Evolutionary conservation across 805 yeast genomes (phyloP).

Genomic region (Vanderwaltozyma yarrowii): DNA sequence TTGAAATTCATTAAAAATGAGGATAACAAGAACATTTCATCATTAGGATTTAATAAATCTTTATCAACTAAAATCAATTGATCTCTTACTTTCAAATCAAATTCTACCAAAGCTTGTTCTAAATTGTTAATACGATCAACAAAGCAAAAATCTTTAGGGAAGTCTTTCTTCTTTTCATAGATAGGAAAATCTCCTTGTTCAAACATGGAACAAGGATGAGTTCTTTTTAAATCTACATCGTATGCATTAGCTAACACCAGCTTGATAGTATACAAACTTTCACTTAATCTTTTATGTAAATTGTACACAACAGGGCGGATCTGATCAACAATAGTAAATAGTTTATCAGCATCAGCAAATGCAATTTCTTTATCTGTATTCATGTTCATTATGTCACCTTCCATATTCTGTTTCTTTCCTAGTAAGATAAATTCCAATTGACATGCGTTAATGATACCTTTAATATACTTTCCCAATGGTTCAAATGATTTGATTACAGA

Average conservation of each 20-base stretch:
- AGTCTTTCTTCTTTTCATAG: conserved; percentile 9
- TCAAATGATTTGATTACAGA: conserved; percentile 28
- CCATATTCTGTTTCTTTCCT: conserved; percentile 13
- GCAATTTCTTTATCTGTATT: conserved; percentile 27
- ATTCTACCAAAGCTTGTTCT: conserved; percentile 25
- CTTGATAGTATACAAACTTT: conserved; percentile 27
- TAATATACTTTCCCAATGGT: conserved; percentile 27
- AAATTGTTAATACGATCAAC: conserved; percentile 18
- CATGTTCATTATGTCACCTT: conserved; percentile 5
- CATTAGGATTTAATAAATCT: conserved; percentile 34
- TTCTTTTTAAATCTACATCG: conserved; percentile 29
- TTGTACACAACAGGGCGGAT: conserved; percentile 26
- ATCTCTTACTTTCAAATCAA: conserved; percentile 28
- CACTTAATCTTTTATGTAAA: conserved; percentile 29
- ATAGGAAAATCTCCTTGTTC: conserved; percentile 8
- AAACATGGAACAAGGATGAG: conserved; percentile 11
- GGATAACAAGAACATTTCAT: conserved; percentile 40
- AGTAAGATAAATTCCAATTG: conserved; percentile 35
- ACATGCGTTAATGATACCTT: conserved; percentile 39
- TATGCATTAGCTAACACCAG: conserved; percentile 30
- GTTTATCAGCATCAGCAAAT: conserved; percentile 28
- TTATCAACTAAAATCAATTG: conserved; percentile 18
- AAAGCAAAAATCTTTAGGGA: conserved; percentile 20
- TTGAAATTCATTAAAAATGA: conserved; percentile 40
- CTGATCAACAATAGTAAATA: conserved; percentile 24